Conservation (phyloP, 169 alveolate genomes). For the Perkinsus marinus region DNA sequence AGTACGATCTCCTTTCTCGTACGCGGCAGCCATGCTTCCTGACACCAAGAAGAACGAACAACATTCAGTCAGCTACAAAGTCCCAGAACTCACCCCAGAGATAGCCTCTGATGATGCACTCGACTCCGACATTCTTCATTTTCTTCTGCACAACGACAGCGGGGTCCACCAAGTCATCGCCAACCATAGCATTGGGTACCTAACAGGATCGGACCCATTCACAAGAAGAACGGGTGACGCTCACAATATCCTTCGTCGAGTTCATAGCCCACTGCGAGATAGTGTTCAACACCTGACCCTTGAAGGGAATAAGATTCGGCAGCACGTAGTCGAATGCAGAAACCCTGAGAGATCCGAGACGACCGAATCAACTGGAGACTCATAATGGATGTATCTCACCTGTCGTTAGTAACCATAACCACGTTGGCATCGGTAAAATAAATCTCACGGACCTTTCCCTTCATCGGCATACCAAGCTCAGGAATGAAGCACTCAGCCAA, state of each 20-base stretch:
- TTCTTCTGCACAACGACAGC: conserved; percentile 27
- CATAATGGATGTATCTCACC: too few relatives aligned
- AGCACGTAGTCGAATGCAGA: conserved; percentile 17
- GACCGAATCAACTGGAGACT: too few relatives aligned
- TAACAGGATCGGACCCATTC: conserved; percentile 6
- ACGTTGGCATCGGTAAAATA: conserved; percentile 16
- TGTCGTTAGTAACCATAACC: conserved; percentile 28
- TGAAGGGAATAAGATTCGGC: conserved; percentile 29
- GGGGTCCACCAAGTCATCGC: not conserved
- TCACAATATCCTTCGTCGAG: conserved; percentile 2
- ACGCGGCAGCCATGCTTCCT: conserved; percentile 29
- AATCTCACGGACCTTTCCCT: conserved; percentile 34
- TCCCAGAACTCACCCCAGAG: conserved; percentile 15
- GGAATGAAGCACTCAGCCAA: conserved; percentile 2
- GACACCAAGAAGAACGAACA: too few relatives aligned
- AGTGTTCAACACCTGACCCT: conserved; percentile 20
- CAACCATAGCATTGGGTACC: conserved; percentile 20
- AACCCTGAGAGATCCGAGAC: conserved; percentile 8
- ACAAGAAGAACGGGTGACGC: not conserved
- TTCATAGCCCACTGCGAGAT: conserved; percentile 18
- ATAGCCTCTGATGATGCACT: conserved; percentile 24
- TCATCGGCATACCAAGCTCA: conserved; percentile 25
- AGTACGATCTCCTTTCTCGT: conserved; percentile 23
- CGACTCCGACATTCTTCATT: conserved; percentile 21
- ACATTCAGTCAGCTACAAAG: too few relatives aligned